Percentiles rank a stretch among this genome's conserved stretches.
Evolutionary conservation across 2,329 filamentous ascomycete genomes (phyloP).

Genomic region (Aspergillus candidus): DNA sequence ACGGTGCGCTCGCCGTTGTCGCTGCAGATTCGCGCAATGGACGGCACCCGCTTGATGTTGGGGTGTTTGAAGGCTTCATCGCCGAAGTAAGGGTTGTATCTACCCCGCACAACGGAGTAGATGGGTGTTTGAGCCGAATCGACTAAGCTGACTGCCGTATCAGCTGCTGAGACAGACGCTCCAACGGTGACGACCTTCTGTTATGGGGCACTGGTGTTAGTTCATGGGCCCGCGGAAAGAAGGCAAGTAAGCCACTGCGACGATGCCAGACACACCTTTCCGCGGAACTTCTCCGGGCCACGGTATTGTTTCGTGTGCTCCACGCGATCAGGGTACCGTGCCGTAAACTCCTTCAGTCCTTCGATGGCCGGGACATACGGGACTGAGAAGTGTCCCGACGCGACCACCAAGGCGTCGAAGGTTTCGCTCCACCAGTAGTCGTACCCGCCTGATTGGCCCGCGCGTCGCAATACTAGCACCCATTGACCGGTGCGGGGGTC

Average conservation of each 20-base stretch:
- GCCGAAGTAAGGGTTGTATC: conserved; percentile 51
- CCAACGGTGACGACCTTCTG: conserved; percentile 58
- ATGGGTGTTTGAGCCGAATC: conserved; percentile 44
- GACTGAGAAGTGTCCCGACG: conserved; percentile 56
- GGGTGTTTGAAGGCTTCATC: conserved; percentile 57
- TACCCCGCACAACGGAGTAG: conserved; percentile 50
- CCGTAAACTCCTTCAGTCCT: conserved; percentile 37
- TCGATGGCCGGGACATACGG: conserved; percentile 46
- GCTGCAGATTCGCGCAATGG: conserved; percentile 30
- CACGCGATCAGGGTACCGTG: conserved; percentile 33
- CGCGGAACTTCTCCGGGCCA: conserved; percentile 34
- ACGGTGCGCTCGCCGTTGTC: conserved; percentile 45
- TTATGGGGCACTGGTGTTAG: too few relatives aligned
- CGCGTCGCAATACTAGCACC: conserved; percentile 48
- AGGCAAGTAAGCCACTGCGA: too few relatives aligned
- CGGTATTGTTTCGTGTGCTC: conserved; percentile 40
- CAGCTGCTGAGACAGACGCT: conserved; percentile 59
- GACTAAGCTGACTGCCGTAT: conserved; percentile 53
- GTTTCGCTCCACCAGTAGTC: conserved; percentile 60
- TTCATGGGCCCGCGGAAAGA: too few relatives aligned
- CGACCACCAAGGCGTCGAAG: conserved; percentile 58
- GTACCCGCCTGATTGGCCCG: conserved; percentile 20
- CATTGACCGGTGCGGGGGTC: conserved; percentile 48
- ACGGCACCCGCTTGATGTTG: conserved; percentile 24
- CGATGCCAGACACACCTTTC: conserved; percentile 19